These are phyloP conservation scores for Naganishia vaughanmartiniae DNA, from an alignment of 768 basidiomycete species.

Conservation along the genomic window DNA sequence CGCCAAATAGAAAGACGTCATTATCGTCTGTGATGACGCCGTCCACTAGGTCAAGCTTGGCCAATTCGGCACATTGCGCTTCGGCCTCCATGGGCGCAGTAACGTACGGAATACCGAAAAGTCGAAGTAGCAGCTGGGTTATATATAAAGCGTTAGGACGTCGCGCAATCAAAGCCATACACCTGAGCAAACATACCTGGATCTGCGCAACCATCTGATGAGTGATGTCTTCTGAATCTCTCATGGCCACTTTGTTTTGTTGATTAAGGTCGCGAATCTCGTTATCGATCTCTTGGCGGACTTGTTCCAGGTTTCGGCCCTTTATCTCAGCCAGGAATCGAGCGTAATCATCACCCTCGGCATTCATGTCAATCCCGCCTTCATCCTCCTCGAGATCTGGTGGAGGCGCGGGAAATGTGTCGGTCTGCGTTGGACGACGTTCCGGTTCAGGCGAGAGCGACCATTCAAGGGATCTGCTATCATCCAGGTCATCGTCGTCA, in stretches of 20 bases:
- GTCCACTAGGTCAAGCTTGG: conserved; percentile 79
- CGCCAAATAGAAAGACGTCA: conserved; percentile 97
- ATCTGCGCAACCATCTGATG: conserved; percentile 90
- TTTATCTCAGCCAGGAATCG: conserved; percentile 87
- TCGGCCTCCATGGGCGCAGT: conserved; percentile 99
- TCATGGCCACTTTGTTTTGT: conserved; percentile 81
- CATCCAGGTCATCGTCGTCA: conserved; percentile 51
- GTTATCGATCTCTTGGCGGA: conserved; percentile 83
- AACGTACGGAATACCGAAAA: conserved; percentile 96
- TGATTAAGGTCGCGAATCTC: conserved; percentile 78
- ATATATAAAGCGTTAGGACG: not conserved
- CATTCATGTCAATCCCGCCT: conserved; percentile 46
- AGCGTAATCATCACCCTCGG: conserved; percentile 71
- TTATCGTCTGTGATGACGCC: conserved; percentile 99
- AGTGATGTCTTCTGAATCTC: conserved; percentile 92
- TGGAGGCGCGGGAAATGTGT: conserved; percentile 29
- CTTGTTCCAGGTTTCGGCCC: conserved; percentile 74
- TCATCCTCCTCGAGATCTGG: conserved; percentile 34
- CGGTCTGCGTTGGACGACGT: not conserved
- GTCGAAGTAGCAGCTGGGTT: conserved; percentile 65
- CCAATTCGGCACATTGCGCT: conserved; percentile 93
- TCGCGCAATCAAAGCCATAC: conserved; percentile 43
- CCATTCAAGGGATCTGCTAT: conserved; percentile 38
- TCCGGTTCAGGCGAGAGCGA: conserved; percentile 24
- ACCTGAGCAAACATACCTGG: conserved; percentile 50